These are phyloP conservation scores for Nectriaceae sp. DNA, from an alignment of 2,329 filamentous ascomycete species.

Conservation along the genomic window DNA sequence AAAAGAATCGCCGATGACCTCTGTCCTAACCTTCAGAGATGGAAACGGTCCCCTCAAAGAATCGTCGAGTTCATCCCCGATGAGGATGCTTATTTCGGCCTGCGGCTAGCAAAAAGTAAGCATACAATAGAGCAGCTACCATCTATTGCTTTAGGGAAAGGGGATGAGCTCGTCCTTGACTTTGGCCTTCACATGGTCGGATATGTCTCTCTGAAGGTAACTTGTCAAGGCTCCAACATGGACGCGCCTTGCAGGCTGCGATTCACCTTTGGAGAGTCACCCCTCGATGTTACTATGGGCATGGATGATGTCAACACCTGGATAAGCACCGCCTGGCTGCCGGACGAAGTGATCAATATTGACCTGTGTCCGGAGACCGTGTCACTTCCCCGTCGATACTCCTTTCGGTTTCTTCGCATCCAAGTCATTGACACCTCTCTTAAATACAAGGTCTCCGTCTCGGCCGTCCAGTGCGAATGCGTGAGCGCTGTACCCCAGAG, in stretches of 20 bases:
- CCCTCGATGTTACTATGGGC: conserved; percentile 36
- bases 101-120: too few species aligned
- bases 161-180: conserved; percentile 16
- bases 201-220: conserved; percentile 9
- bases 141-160: too few species aligned
- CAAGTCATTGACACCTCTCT: conserved; percentile 37
- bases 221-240: too few species aligned
- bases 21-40: conserved; percentile 9
- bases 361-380: conserved; percentile 34
- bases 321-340: conserved; percentile 41
- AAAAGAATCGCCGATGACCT: conserved; percentile 8
- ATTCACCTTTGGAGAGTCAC: conserved; percentile 39
- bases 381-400: conserved; percentile 31
- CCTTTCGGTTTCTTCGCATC: conserved; percentile 37
- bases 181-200: conserved; percentile 16
- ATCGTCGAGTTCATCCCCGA: conserved; percentile 11
- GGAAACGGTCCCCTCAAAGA: conserved; percentile 9
- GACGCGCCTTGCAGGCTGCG: conserved; percentile 37
- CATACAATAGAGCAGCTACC: too few species aligned
- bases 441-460: conserved; percentile 35
- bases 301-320: conserved; percentile 36
- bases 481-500: conserved; percentile 29
- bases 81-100: conserved; percentile 10
- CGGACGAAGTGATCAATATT: conserved; percentile 37
- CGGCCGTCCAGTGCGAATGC: conserved; percentile 27